Conservation (phyloP, 2,329 filamentous ascomycete genomes). For the Penicillium sp. region DNA sequence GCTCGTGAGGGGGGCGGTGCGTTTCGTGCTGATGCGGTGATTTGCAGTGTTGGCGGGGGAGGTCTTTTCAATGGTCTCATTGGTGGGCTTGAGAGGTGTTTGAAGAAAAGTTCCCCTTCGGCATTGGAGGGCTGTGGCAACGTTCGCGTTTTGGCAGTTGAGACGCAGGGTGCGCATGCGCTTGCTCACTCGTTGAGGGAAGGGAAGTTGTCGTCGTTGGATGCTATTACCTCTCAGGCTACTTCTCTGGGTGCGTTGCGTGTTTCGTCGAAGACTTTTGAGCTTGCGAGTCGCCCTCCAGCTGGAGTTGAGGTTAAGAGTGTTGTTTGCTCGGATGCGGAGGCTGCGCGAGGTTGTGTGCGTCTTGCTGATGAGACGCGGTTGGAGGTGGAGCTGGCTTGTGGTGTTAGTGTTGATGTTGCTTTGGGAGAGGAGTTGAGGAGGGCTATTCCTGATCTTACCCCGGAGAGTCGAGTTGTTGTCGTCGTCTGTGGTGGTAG, state of each 20-base stretch:
- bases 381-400: constrained; percentile 78
- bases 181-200: constrained; percentile 64
- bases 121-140: not conserved
- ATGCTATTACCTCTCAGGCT: constrained; percentile 72
- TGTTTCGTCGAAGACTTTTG: constrained; percentile 67
- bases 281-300: constrained; percentile 57
- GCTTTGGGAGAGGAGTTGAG: constrained; percentile 29
- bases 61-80: constrained; percentile 76
- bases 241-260: constrained; percentile 69
- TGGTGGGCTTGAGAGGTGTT: constrained; percentile 57
- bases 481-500: constrained; percentile 50
- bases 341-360: constrained; percentile 75
- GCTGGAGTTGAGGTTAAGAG: constrained; percentile 54
- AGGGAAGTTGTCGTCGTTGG: constrained; percentile 60
- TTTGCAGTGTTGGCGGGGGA: constrained; percentile 78
- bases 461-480: constrained; percentile 38
- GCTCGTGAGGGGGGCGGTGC: not conserved
- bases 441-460: constrained; percentile 30
- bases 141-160: constrained; percentile 65
- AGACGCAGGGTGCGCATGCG: constrained; percentile 73
- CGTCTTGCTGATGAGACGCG: constrained; percentile 77
- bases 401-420: constrained; percentile 72
- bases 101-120: no score
- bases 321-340: constrained; percentile 69
- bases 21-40: constrained; percentile 66